phyloP scores from a whole-genome alignment of 345 rosid genomes.

The Sisymbrium altissimum region DNA sequence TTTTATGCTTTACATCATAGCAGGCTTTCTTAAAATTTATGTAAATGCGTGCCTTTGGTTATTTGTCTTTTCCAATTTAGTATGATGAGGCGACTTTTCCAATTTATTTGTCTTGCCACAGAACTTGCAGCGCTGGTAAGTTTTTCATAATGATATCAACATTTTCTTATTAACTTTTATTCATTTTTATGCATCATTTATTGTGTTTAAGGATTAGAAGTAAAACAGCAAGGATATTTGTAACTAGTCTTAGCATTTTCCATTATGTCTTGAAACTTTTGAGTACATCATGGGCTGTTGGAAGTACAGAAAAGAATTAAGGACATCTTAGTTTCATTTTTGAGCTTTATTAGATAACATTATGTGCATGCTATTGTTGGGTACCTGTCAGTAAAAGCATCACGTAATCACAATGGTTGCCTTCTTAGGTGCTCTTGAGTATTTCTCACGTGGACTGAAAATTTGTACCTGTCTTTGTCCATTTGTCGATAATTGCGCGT shows the following conservation, averaged over 20 bases:
- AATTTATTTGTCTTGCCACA: no score
- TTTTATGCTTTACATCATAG: slow-evolving; percentile 3
- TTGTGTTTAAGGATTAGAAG: slow-evolving; percentile 4
- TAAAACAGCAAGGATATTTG: not conserved
- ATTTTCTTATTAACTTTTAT: not conserved
- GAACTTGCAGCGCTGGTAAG: slow-evolving; percentile 99
- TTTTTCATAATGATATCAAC: slow-evolving; percentile 22
- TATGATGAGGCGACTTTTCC: slow-evolving; percentile 98
- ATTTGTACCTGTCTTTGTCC: not conserved
- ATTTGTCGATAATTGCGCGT: slow-evolving; percentile 22
- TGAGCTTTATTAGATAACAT: not conserved
- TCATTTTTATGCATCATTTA: not conserved
- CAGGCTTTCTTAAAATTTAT: slow-evolving; percentile 2
- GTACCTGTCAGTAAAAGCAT: slow-evolving; percentile 7
- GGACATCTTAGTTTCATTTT: slow-evolving; percentile 18
- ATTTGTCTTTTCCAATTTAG: slow-evolving; percentile 36
- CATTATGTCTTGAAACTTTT: slow-evolving; percentile 11
- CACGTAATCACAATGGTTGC: slow-evolving; percentile 2
- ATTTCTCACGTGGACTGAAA: slow-evolving; percentile 7
- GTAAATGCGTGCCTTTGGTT: not conserved
- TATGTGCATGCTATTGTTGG: slow-evolving; percentile 5
- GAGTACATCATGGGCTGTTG: slow-evolving; percentile 7
- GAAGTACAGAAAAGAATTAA: not conserved
- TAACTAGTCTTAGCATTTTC: slow-evolving; percentile 6
- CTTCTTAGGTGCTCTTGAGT: slow-evolving; percentile 6